Percentiles rank a stretch among this genome's conserved stretches.
phyloP scores from a whole-genome alignment of 2,329 filamentous ascomycete species.

The Xylaria sp. region DNA sequence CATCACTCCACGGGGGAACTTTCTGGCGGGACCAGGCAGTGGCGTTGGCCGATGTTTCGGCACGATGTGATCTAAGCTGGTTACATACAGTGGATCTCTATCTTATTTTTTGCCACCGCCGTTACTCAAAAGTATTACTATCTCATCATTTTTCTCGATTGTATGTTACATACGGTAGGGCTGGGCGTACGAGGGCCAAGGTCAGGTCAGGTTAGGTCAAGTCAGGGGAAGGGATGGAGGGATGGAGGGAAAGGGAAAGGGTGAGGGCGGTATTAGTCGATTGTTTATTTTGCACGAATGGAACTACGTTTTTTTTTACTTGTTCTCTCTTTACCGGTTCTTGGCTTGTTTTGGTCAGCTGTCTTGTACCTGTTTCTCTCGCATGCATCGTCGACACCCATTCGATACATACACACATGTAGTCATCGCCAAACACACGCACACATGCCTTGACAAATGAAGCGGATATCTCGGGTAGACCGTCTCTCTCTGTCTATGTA shows the following conservation, averaged over 20 bases:
- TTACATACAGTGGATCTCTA: too few relatives aligned
- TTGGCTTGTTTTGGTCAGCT: background rate
- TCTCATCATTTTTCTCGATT: background rate
- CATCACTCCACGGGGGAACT: conserved; percentile 2
- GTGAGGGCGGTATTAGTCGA: conserved; percentile 11
- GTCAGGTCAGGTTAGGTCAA: background rate
- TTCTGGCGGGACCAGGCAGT: background rate
- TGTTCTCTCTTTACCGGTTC: background rate
- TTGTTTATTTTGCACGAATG: background rate
- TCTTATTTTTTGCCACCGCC: too few relatives aligned
- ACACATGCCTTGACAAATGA: background rate
- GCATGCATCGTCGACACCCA: background rate
- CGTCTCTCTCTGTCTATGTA: background rate
- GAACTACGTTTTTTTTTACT: background rate
- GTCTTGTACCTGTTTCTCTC: too few relatives aligned
- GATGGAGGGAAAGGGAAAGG: too few relatives aligned
- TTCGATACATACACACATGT: background rate
- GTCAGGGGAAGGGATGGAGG: too few relatives aligned
- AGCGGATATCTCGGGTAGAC: background rate
- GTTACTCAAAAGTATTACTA: too few relatives aligned
- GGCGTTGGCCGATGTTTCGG: background rate
- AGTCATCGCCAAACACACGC: background rate
- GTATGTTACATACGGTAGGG: conserved; percentile 3
- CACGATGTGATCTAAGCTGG: background rate
- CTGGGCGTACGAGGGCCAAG: background rate